phyloP scores from a whole-genome alignment of 1,284 basidiomycete genomes.

The Clitocybe nebularis region DNA sequence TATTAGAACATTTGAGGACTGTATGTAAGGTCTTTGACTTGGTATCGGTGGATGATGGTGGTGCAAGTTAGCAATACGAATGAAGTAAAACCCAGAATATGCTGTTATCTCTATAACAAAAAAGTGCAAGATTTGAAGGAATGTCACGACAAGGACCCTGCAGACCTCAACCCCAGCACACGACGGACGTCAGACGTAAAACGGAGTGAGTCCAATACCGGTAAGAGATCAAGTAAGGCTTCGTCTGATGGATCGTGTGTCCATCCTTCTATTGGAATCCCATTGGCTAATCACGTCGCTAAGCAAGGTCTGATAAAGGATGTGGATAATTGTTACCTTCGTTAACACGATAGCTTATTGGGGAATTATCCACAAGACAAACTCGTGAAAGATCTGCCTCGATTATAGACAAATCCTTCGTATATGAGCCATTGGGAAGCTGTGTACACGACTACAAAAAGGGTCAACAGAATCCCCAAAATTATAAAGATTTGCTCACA shows the following conservation, averaged over 20 bases:
- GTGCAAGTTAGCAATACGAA: constrained; percentile 12
- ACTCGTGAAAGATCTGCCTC: constrained; percentile 88
- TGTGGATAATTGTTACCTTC: constrained; percentile 55
- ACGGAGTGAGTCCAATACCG: constrained; percentile 91
- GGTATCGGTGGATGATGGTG: constrained; percentile 23
- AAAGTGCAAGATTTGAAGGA: constrained; percentile 6
- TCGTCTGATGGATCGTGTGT: constrained; percentile 97
- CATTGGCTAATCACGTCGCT: constrained; percentile 72
- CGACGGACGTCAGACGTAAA: constrained; percentile 95
- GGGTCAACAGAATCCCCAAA: constrained; percentile 9
- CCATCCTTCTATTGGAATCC: constrained; percentile 99
- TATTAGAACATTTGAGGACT: constrained; percentile 25
- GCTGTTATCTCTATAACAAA: constrained; percentile 23
- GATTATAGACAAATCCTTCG: constrained; percentile 88
- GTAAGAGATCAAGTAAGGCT: constrained; percentile 91
- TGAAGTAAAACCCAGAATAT: constrained; percentile 18
- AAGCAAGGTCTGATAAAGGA: constrained; percentile 9
- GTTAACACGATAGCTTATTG: constrained; percentile 88
- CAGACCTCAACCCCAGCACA: constrained; percentile 79
- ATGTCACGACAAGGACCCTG: constrained; percentile 28
- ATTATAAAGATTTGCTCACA: constrained; percentile 42
- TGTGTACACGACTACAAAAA: constrained; percentile 79
- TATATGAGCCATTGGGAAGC: constrained; percentile 88
- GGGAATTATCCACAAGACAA: constrained; percentile 96
- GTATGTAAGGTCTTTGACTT: constrained; percentile 24